Conservation (phyloP, 768 basidiomycete genomes). For the Boletus pseudopeckii region DNA sequence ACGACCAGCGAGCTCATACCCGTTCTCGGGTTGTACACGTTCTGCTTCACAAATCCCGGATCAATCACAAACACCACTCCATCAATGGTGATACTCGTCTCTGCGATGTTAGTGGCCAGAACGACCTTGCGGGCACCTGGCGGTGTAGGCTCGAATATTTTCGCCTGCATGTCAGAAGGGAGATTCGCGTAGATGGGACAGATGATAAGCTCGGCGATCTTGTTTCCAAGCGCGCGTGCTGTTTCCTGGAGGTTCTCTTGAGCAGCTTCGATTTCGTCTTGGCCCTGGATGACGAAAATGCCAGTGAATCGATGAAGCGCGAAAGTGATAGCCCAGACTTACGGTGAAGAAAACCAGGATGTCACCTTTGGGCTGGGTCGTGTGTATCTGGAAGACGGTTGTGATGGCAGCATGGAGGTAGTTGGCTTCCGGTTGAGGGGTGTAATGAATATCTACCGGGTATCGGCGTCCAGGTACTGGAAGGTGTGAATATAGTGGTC, state of each 20-base stretch:
- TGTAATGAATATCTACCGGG: constrained; percentile 98
- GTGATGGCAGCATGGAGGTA: constrained; percentile 98
- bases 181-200: constrained; percentile 99
- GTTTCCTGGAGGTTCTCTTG: constrained; percentile 97
- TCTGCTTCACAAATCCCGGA: constrained; percentile 99
- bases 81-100: constrained; percentile 98
- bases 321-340: constrained; percentile 23
- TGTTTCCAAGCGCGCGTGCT: constrained; percentile 90
- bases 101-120: constrained; percentile 98
- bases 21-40: constrained; percentile 96
- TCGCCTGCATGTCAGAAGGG: constrained; percentile 99
- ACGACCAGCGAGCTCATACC: constrained; percentile 98
- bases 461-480: constrained; percentile 94
- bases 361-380: constrained; percentile 96
- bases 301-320: background rate
- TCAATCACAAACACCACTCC: constrained; percentile 99
- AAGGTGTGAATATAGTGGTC: constrained; percentile 3
- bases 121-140: constrained; percentile 97
- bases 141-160: constrained; percentile 99
- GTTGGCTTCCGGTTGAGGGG: constrained; percentile 98
- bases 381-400: constrained; percentile 98
- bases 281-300: constrained; percentile 50
- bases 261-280: constrained; percentile 98
- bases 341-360: constrained; percentile 97
- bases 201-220: constrained; percentile 89